These are phyloP conservation scores for Zopfochytrium polystomum DNA, from an alignment of 371 early-diverging fungal species.

Conservation along the genomic window DNA sequence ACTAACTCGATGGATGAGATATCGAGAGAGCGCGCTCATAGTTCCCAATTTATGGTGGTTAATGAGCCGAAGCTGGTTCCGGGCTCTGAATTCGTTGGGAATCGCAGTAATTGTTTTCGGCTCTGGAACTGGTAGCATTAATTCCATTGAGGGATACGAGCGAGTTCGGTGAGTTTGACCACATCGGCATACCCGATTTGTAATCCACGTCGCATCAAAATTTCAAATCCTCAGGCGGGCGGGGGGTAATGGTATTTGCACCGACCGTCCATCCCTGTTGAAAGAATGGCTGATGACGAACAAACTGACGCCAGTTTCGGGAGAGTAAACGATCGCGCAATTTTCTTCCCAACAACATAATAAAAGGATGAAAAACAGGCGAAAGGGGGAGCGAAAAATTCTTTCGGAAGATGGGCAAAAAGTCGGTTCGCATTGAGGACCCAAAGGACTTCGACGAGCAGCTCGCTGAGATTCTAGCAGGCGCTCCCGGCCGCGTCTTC, in stretches of 20 bases:
- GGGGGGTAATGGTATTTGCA: slow-evolving; percentile 48
- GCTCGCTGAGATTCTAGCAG: not conserved
- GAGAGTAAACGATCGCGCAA: not conserved
- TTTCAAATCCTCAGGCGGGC: slow-evolving; percentile 8
- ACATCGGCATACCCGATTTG: not conserved
- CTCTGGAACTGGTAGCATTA: slow-evolving; percentile 39
- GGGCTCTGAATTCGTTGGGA: slow-evolving; percentile 34
- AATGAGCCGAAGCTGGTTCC: slow-evolving; percentile 30
- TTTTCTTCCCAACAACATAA: not conserved
- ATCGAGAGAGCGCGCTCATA: slow-evolving; percentile 37
- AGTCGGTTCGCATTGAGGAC: slow-evolving; percentile 1
- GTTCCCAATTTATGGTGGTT: slow-evolving; percentile 35
- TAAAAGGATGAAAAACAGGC: too few species aligned
- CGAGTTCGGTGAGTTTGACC: slow-evolving; percentile 12
- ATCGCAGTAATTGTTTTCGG: slow-evolving; percentile 39
- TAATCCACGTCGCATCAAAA: too few species aligned
- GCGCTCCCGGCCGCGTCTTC: slow-evolving; percentile 6
- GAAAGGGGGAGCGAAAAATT: too few species aligned
- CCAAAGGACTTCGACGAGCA: slow-evolving; percentile 8
- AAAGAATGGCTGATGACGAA: slow-evolving; percentile 32
- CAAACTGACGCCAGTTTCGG: slow-evolving; percentile 7
- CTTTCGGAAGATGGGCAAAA: too few species aligned
- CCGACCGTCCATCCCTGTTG: slow-evolving; percentile 41
- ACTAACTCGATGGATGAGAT: slow-evolving; percentile 28
- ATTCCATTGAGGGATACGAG: slow-evolving; percentile 38